Evolutionary conservation across 768 basidiomycete genomes (phyloP).

Genomic region (Pleurotus platypus): DNA sequence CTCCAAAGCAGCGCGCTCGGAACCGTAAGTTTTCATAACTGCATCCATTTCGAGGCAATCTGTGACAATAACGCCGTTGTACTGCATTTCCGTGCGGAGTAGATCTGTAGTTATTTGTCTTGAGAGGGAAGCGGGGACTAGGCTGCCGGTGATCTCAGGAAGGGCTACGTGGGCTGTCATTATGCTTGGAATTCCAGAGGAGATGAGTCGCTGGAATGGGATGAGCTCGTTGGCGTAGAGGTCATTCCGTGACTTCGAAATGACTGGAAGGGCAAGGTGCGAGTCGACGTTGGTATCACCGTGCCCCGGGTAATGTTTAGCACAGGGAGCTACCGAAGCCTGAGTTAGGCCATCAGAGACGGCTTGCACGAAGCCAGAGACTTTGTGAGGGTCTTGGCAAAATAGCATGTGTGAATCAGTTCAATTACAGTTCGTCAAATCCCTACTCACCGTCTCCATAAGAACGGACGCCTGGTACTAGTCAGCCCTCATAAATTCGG

Average conservation of each 20-base stretch:
- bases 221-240: slow-evolving; percentile 49
- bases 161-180: slow-evolving; percentile 79
- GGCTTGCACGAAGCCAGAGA: slow-evolving; percentile 44
- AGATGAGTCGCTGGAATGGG: slow-evolving; percentile 50
- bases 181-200: slow-evolving; percentile 43
- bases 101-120: slow-evolving; percentile 46
- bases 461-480: slow-evolving; percentile 54
- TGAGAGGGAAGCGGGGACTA: slow-evolving; percentile 60
- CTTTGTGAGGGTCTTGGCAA: slow-evolving; percentile 49
- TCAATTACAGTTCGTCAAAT: neutral
- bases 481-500: neutral
- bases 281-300: slow-evolving; percentile 73
- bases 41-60: slow-evolving; percentile 81
- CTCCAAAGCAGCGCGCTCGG: slow-evolving; percentile 50
- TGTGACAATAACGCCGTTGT: slow-evolving; percentile 60
- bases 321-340: slow-evolving; percentile 52
- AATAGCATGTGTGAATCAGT: neutral
- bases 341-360: slow-evolving; percentile 45
- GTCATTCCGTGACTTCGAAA: slow-evolving; percentile 42
- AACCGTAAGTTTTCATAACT: slow-evolving; percentile 47
- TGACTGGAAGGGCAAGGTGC: slow-evolving; percentile 61
- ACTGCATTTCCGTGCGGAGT: slow-evolving; percentile 48
- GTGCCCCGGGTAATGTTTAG: slow-evolving; percentile 75
- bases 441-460: slow-evolving; percentile 57
- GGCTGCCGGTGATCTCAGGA: slow-evolving; percentile 49